Evolutionary conservation across 345 rosid species (phyloP).

Genomic region (Brassica napus): DNA sequence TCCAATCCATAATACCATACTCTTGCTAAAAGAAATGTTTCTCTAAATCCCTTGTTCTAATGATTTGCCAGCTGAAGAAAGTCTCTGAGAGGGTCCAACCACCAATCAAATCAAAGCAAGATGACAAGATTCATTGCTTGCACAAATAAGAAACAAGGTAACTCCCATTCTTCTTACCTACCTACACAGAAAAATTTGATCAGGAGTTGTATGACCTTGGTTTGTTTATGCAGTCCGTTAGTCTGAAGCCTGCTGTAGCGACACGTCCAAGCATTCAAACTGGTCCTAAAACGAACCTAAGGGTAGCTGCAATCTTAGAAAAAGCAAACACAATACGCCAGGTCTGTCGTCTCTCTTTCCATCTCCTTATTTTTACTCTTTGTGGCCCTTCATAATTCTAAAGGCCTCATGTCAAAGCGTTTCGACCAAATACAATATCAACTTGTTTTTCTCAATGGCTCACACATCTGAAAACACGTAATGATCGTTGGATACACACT

Average conservation of each 20-base stretch:
- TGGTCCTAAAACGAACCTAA: conserved; percentile 88
- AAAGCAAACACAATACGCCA: conserved; percentile 97
- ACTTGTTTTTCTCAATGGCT: background rate
- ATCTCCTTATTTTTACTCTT: background rate
- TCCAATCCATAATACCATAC: conserved; percentile 22
- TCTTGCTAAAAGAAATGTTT: conserved; percentile 1
- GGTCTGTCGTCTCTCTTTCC: conserved; percentile 51
- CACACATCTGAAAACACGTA: conserved; percentile 9
- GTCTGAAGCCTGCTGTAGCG: conserved; percentile 72
- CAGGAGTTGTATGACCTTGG: background rate
- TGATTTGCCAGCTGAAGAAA: conserved; percentile 75
- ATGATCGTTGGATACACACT: background rate
- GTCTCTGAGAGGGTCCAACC: conserved; percentile 70
- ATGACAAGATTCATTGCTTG: conserved; percentile 85
- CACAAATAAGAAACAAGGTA: conserved; percentile 93
- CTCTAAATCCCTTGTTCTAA: conserved; percentile 16
- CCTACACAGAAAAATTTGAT: background rate
- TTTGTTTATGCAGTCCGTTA: conserved; percentile 62
- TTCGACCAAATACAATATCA: background rate
- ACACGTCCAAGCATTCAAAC: conserved; percentile 71
- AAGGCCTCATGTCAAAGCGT: conserved; percentile 6
- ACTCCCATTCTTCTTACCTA: conserved; percentile 14
- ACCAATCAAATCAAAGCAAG: conserved; percentile 56
- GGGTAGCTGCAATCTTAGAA: conserved; percentile 96
- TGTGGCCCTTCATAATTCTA: background rate